These are phyloP conservation scores for Plasmodium gonderi DNA, from an alignment of 169 alveolate genomes.

Conservation along the genomic window DNA sequence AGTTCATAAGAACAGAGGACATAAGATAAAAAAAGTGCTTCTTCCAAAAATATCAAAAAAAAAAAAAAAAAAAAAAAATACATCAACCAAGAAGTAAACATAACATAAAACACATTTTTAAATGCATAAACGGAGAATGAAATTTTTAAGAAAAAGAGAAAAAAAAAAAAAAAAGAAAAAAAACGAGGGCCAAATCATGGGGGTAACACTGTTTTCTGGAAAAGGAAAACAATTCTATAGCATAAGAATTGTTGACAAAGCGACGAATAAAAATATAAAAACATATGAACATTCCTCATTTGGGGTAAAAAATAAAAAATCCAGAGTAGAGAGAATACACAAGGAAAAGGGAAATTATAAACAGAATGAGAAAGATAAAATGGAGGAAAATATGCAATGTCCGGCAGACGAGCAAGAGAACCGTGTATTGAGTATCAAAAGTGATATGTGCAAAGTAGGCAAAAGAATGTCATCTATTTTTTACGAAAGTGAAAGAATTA, in stretches of 20 bases:
- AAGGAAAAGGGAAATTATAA: neutral
- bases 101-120: too few species aligned
- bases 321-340: neutral
- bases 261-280: slow-evolving; percentile 10
- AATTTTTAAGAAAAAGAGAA: neutral
- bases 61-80: too few species aligned
- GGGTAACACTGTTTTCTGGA: neutral
- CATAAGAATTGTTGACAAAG: slow-evolving; percentile 40
- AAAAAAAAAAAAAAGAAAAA: neutral
- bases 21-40: too few species aligned
- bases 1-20: too few species aligned
- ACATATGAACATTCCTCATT: neutral
- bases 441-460: neutral
- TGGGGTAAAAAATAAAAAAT: neutral
- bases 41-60: too few species aligned
- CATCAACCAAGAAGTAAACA: too few species aligned
- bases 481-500: slow-evolving; percentile 73
- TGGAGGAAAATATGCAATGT: neutral
- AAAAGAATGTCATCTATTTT: slow-evolving; percentile 16
- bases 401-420: too few species aligned
- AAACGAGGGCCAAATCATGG: neutral
- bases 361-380: neutral
- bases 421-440: neutral
- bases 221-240: slow-evolving; percentile 23
- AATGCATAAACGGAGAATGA: neutral